Evolutionary conservation across 345 rosid species (phyloP).

Genomic region (Citrus sp.): DNA sequence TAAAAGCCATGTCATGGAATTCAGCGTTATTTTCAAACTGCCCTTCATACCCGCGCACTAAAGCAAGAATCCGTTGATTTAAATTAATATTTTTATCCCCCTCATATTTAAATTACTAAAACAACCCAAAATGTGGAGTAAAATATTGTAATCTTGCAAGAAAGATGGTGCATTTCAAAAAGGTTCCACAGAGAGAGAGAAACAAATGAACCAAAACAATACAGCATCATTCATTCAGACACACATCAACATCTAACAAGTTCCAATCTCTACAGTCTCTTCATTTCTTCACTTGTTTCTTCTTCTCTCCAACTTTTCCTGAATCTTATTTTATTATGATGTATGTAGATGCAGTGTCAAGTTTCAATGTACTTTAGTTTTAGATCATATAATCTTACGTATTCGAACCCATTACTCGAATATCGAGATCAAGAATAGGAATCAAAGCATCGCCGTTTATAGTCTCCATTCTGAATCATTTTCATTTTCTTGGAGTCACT

Average conservation of each 20-base stretch:
- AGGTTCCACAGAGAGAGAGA: constrained; percentile 5
- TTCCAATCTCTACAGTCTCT: background rate
- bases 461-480: background rate
- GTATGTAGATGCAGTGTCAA: background rate
- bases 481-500: background rate
- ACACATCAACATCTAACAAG: constrained; percentile 3
- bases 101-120: background rate
- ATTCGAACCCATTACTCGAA: background rate
- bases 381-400: background rate
- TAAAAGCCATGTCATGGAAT: constrained; percentile 38
- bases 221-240: constrained; percentile 7
- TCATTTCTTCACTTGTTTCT: background rate
- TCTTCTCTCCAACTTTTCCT: background rate
- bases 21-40: constrained; percentile 61
- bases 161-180: constrained; percentile 5
- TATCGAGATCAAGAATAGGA: constrained; percentile 9
- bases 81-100: constrained; percentile 11
- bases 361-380: constrained; percentile 3
- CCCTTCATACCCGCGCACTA: constrained; percentile 66
- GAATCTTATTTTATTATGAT: background rate
- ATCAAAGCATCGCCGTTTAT: constrained; percentile 2
- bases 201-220: background rate
- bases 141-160: background rate
- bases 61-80: constrained; percentile 51
- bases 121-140: background rate